Evolutionary conservation across 129 eudicot species (phyloP).

Genomic region (sunflower (Helianthus annuus)): HanXRQr2.0-SUNRISE NC_035437.2:14138370-14138869

Average conservation of each 20-base stretch:
- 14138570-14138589: slow-evolving; percentile 28
- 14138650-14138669: slow-evolving; percentile 29
- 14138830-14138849: not conserved
- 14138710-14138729: slow-evolving; percentile 38
- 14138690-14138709: slow-evolving; percentile 20
- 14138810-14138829: not conserved
- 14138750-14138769: slow-evolving; percentile 8
- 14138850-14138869: not conserved
- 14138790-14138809: not conserved
- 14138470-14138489: slow-evolving; percentile 10
- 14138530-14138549: slow-evolving; percentile 39
- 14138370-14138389: not conserved
- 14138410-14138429: not conserved
- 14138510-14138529: slow-evolving; percentile 33
- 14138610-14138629: not conserved
- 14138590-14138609: slow-evolving; percentile 23
- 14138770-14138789: not conserved
- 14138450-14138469: not conserved
- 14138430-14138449: not conserved
- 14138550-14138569: slow-evolving; percentile 61
- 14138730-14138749: slow-evolving; percentile 26
- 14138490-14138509: slow-evolving; percentile 11
- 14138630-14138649: slow-evolving; percentile 15
- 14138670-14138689: slow-evolving; percentile 1
- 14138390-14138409: not conserved